Evolutionary conservation across 1,284 basidiomycete genomes (phyloP), one percentile per base, ranked within the genome.

Genomic region (Amylostereum areolatum): DNA sequence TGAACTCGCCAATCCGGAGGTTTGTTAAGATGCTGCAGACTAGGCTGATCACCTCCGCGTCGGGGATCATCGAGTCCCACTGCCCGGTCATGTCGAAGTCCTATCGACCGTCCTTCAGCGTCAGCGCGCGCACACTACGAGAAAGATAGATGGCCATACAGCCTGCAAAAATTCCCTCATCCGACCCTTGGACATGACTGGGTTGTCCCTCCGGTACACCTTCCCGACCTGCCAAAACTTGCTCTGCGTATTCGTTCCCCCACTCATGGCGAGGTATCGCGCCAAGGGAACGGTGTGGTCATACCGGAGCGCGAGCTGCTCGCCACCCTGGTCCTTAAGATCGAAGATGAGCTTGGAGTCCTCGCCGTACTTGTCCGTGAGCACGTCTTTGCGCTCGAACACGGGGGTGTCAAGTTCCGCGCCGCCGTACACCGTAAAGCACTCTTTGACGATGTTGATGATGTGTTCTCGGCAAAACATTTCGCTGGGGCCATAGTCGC

Each of bases 141-240:
- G 6, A 39, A 30, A 52, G 28, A 31, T 10, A 35, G 32, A 18
- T 25, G 2, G 8, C 75, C 85, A 61, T 59, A 95, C 92, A 56
- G 96, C 97, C 71, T 99, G 96, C 64, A 92, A 95, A 66, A 99
- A 99, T 72, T 99, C 96, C 55, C 96, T 81, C 93, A 99, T 97
- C 35, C 96, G 80, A 3, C 96, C 96, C 71, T 99, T 99, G 47
- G 86, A 89, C 89, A 99, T 95, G 52, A 96, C 95, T 1, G 97
- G 96, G 62, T 90, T 95, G 68, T 99, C 96, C 63, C 97, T 74
- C 55, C 97, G 77, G 70, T 99, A 99, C 27, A 99, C 96, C 70
- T 99, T 99, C 30, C 94, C 95, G 48, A 99, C 88, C 70, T 99
- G 96, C 83, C 95, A 99, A 33, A 97, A 70, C 71, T 98, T 98